Conservation (phyloP, 2,329 filamentous ascomycete genomes). For the Elsinoe ampelina region DNA sequence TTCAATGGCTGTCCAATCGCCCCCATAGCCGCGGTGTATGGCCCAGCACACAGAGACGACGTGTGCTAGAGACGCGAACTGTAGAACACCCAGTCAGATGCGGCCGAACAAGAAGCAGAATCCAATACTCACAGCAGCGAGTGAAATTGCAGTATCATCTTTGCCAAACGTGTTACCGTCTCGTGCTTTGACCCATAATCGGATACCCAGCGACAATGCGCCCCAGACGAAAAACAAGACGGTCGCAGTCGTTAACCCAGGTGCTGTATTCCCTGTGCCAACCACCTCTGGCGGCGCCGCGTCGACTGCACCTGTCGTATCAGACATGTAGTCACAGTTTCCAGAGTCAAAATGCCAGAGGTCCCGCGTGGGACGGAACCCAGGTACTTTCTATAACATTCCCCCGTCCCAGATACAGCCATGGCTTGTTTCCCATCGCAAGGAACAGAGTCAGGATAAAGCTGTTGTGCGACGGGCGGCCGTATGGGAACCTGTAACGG, state of each 20-base stretch:
- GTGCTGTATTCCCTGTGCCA: conserved; percentile 11
- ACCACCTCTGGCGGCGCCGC: background rate
- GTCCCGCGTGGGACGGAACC: background rate
- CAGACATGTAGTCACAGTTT: background rate
- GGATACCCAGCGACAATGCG: background rate
- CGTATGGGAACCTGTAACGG: background rate
- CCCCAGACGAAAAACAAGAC: conserved; percentile 11
- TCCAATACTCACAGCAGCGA: background rate
- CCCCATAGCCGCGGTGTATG: conserved; percentile 10
- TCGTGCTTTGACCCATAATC: conserved; percentile 7
- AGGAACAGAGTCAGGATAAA: background rate
- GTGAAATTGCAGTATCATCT: conserved; percentile 10
- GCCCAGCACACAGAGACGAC: conserved; percentile 6
- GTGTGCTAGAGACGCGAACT: conserved; percentile 3
- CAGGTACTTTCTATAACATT: background rate
- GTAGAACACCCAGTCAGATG: background rate
- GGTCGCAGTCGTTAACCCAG: conserved; percentile 7
- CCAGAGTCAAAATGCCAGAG: background rate
- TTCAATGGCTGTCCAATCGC: background rate
- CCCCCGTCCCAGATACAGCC: background rate
- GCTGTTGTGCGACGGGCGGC: background rate
- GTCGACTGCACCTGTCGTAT: background rate
- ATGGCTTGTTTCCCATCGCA: background rate
- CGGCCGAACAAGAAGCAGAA: background rate
- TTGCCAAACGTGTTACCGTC: conserved; percentile 7